Evolutionary conservation across 345 rosid species (phyloP).

Genomic region (Citrus maxima): DNA sequence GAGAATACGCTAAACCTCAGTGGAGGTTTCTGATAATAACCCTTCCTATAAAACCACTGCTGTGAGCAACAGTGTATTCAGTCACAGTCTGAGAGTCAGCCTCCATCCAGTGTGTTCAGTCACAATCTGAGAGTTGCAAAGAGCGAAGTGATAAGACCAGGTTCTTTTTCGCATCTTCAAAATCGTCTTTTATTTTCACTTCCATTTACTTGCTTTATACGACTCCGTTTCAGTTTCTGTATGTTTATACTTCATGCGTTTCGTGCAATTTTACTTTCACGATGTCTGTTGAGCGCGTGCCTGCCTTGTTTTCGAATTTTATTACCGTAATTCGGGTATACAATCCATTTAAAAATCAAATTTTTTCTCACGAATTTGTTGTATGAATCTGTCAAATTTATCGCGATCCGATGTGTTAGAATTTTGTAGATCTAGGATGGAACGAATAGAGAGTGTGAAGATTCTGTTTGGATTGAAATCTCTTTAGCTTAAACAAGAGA

Average conservation of each 20-base stretch:
- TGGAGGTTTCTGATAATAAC: no score
- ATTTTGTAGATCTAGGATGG: background rate
- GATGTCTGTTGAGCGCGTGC: background rate
- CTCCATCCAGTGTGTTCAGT: background rate
- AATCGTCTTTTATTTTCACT: background rate
- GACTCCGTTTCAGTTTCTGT: background rate
- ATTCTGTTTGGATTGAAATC: no score
- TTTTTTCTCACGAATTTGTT: background rate
- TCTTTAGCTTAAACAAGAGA: no score
- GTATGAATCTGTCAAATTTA: background rate
- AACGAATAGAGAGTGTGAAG: no score
- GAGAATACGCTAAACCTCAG: no score
- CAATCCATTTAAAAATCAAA: background rate
- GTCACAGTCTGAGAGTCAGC: background rate
- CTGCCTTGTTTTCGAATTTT: background rate
- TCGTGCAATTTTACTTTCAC: background rate
- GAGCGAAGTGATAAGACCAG: slow-evolving; percentile 6
- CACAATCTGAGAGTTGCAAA: background rate
- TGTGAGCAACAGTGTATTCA: background rate
- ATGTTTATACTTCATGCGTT: background rate
- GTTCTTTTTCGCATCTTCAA: slow-evolving; percentile 8
- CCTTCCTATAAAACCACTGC: background rate
- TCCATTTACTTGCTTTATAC: no score
- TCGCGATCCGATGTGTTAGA: background rate
- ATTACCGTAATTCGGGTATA: background rate